Base-by-base conservation (phyloP, 257 asterid species). In the Solanum chmielewskii region DNA sequence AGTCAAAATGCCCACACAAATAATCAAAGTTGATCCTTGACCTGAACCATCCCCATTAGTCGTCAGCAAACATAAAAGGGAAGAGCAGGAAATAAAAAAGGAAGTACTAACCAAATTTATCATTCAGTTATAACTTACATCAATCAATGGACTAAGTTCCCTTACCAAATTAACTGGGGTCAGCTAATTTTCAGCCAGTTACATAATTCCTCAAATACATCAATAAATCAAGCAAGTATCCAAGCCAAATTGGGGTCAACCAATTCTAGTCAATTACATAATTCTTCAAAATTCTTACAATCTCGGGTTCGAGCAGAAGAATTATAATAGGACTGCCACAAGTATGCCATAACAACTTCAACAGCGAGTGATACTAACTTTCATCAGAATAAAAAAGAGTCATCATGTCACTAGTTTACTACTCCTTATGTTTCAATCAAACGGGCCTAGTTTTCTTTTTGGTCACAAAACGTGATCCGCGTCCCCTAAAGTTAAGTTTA, bases 21-120 rank as follows among this genome's bases (percentile, higher is more conserved):
- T 93, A 81, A 97, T 92, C 90, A 97, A 92, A 85, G 99, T 95
- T 39, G 98, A 94, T 87, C 99, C 99, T 92, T 97, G 99, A 89
- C 99, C 99, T 97, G 95, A 84, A 62, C 89, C 90, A 88, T 68
- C 87, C 15, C 86, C 15, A 74, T 59, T 83, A 87, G 82, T 91
- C 20, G 68, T 87, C 83, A 87, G 88, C 83, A 71, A 86, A 80
- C 76, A 73, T 52, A 76, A 88, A 77, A 69, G 86, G 64, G 39
- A 42, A 25, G 66, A 80, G 85, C 85, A 81, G 45, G 45, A 49
- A 81, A 49, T 18, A 81, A 15, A 49, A 81, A 81, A 81, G 69
- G 31, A 81, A 81, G 29, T 18, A 49, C 23, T 14, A 49, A 49
- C 41, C 84, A 78, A 78, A 45, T 78, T 27, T 49, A 78, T 78